Base-by-base conservation (phyloP, 352 stramenopile species). In the Pythium coloratum region DNA sequence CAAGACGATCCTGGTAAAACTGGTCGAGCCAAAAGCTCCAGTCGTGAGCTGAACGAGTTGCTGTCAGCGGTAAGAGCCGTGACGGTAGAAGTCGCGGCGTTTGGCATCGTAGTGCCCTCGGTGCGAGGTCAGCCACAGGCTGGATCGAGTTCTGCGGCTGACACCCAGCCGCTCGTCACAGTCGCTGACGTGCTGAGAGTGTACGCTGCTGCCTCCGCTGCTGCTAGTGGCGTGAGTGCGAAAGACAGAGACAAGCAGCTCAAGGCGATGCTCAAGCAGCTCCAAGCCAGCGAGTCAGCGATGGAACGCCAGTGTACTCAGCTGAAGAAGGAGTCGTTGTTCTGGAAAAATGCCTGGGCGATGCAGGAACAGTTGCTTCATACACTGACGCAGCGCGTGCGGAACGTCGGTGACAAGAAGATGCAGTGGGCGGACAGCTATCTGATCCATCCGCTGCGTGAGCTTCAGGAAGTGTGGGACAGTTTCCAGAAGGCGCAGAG, bases 211-310 rank as follows among this genome's bases (percentile, higher is more conserved):
- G 30, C 60, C 1, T 26, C 42, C 2, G 51, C 59, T n/a, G 7
- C 54, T 1, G 14, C 44, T 6, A 57, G 66, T 10, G 66, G 60
- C 4, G 32, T 72, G 6, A 72, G 55, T 55, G 59, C 42, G 2
- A 73, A 73, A 44, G 68, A 74, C n/a, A 20, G 53, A 44, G 68
- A 70, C 7, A 74, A 70, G 30, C 56, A 60, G 46, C 30, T 70
- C 2, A 70, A 67, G 38, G 34, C 53, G 2, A 67, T 74, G 60
- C 68, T 74, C 28, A 66, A 67, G 51, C 68, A 74, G 55, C 62
- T 74, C 10, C 62, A 64, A 36, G 68, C 68, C 1, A 70, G 53
- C 28, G 62, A 70, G 30, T 46, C 56, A 2, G 51, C 62, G 6
- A 28, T 20, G 14, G n/a, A 64, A 6, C 33, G 51, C 13, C 62